Evolutionary conservation across 1,284 basidiomycete species (phyloP), one percentile per base, ranked within the genome.

Genomic region (Inonotus obliquus): DNA sequence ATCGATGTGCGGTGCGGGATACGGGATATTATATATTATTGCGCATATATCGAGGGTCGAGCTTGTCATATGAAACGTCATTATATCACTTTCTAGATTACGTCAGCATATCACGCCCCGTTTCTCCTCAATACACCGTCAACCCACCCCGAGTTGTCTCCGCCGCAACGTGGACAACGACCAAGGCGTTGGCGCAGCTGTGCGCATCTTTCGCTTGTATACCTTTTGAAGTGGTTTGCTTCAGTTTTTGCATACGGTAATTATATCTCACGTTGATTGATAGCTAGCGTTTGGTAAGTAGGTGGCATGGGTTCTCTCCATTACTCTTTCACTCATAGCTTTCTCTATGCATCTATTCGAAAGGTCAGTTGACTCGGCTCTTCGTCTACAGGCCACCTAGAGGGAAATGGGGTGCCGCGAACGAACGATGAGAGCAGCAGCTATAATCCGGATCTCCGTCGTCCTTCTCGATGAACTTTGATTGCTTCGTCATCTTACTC

Each of bases 41-140:
- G 51, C 29, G 32, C 32, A 52, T 52, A 52, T 35, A 52, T 27
- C n/a, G 49, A 51, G 45, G n/a, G n/a, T 21, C 41, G 5, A 13
- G 6, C 29, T 35, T 52, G 41, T 57, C 55, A 57, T 57, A 57
- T 47, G 55, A 47, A 57, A 57, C 55, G 55, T 57, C 55, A 57
- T 49, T 49, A n/a, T 21, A 49, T 35, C 51, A 52, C 27, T 52
- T 52, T 52, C 51, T 19, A 52, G 51, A 35, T 52, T 17, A 14
- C 32, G 17, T 7, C 7, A 21, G 10, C 23, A n/a, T 45, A 11
- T 19, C 54, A 55, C 32, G 5, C 14, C 7, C 54, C 54, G 54
- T n/a, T n/a, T n/a, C n/a, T n/a, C n/a, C n/a, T n/a, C n/a, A n/a
- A n/a, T n/a, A n/a, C n/a, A n/a, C n/a, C n/a, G n/a, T n/a, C n/a